phyloP scores from a whole-genome alignment of 2,329 filamentous ascomycete genomes.

The Trichoderma polysporum region DNA sequence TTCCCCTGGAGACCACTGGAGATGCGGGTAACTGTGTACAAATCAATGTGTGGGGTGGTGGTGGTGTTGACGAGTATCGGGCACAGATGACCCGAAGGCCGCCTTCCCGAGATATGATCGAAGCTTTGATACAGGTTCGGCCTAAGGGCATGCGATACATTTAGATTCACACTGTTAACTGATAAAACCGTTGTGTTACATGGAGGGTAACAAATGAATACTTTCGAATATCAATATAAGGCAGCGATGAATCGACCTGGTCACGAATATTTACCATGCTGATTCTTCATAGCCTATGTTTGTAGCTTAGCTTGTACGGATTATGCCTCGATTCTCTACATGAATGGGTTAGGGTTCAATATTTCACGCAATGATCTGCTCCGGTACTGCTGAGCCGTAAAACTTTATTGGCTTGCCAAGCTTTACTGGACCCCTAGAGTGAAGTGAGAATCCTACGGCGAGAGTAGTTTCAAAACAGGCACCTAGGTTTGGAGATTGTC shows the following conservation, averaged over 20 bases:
- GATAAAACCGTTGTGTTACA: too few species aligned
- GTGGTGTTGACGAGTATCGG: slow-evolving; percentile 16
- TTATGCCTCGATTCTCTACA: background rate
- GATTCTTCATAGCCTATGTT: too few species aligned
- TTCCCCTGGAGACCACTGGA: background rate
- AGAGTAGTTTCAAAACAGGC: too few species aligned
- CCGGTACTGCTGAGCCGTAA: background rate
- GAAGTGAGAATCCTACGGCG: too few species aligned
- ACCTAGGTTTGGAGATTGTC: too few species aligned
- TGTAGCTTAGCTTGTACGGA: background rate
- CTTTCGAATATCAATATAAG: too few species aligned
- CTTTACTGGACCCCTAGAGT: too few species aligned
- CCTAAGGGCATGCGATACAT: background rate
- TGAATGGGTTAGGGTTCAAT: too few species aligned
- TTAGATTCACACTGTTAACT: too few species aligned
- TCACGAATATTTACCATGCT: too few species aligned
- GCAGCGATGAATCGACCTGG: too few species aligned
- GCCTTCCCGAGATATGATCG: background rate
- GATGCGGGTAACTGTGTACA: slow-evolving; percentile 1
- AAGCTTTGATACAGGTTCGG: background rate
- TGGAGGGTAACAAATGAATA: too few species aligned
- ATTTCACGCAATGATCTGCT: background rate
- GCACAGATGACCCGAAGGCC: slow-evolving; percentile 26
- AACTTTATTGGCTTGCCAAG: background rate
- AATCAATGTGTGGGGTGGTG: slow-evolving; percentile 6